Evolutionary conservation across 441 rosid species (phyloP).

Genomic region (Capsella rubella): DNA sequence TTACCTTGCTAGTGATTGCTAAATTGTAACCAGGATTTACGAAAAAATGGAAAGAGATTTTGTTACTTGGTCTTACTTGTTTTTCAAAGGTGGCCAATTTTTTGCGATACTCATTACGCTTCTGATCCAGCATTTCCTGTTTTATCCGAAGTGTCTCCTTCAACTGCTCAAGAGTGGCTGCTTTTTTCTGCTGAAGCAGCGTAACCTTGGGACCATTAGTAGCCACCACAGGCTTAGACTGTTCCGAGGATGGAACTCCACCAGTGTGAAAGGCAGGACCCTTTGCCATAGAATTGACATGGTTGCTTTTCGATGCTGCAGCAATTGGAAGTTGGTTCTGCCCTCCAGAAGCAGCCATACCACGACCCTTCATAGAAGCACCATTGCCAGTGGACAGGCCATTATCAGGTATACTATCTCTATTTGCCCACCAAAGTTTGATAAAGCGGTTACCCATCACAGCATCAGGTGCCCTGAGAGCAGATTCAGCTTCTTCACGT

Average conservation of each 20-base stretch:
- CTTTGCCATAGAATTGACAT: slow-evolving; percentile 52
- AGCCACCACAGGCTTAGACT: slow-evolving; percentile 51
- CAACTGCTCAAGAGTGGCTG: slow-evolving; percentile 76
- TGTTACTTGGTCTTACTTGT: slow-evolving; percentile 61
- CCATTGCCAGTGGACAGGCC: slow-evolving; percentile 54
- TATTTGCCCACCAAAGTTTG: slow-evolving; percentile 99
- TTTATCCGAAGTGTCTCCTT: slow-evolving; percentile 91
- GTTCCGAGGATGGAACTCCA: slow-evolving; percentile 58
- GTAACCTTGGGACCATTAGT: slow-evolving; percentile 65
- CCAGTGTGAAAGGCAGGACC: slow-evolving; percentile 48
- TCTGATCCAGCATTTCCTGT: slow-evolving; percentile 92
- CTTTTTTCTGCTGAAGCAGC: slow-evolving; percentile 78
- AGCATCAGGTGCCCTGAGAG: slow-evolving; percentile 97
- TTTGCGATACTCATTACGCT: slow-evolving; percentile 78
- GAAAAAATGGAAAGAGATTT: background rate
- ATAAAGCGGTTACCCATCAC: slow-evolving; percentile 99
- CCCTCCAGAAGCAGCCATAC: slow-evolving; percentile 51
- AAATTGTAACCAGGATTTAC: background rate
- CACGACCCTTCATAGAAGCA: slow-evolving; percentile 51
- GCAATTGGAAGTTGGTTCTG: slow-evolving; percentile 50
- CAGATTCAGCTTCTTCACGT: slow-evolving; percentile 99
- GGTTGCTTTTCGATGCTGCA: slow-evolving; percentile 63
- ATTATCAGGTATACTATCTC: slow-evolving; percentile 83
- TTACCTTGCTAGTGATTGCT: slow-evolving; percentile 26
- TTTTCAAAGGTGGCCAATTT: slow-evolving; percentile 74